Conservation (phyloP, 768 basidiomycete genomes). For the Suillus weaverae region DNA sequence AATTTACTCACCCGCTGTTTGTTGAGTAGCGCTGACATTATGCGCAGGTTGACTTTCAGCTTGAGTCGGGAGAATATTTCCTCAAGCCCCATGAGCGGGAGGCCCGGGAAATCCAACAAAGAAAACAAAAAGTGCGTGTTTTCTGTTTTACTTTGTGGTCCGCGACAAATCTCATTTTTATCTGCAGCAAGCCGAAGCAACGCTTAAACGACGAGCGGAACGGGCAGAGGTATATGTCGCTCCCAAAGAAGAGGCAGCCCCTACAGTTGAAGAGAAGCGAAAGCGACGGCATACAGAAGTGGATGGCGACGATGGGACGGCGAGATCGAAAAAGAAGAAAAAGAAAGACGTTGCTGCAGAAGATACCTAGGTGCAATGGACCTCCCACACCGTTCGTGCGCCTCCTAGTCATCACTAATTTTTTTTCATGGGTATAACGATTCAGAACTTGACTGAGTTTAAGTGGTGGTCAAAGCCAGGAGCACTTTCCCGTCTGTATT, state of each 20-base stretch:
- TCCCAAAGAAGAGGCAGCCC: conserved; percentile 74
- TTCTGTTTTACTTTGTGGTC: not conserved
- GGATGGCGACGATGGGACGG: conserved; percentile 27
- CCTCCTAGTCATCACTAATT: not conserved
- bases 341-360: conserved; percentile 20
- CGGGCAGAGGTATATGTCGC: conserved; percentile 88
- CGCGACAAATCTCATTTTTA: conserved; percentile 5
- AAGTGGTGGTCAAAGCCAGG: too few species aligned
- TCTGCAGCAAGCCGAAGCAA: conserved; percentile 73
- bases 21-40: conserved; percentile 9
- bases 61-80: conserved; percentile 98
- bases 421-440: not conserved
- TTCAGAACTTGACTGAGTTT: too few species aligned
- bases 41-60: conserved; percentile 80
- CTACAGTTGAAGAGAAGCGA: conserved; percentile 77
- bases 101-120: conserved; percentile 63
- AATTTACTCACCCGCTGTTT: conserved; percentile 9
- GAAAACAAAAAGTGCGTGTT: conserved; percentile 61
- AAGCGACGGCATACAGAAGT: conserved; percentile 50
- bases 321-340: conserved; percentile 45
- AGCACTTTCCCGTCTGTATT: too few species aligned
- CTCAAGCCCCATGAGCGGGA: conserved; percentile 89
- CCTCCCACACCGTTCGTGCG: not conserved
- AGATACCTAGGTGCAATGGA: not conserved
- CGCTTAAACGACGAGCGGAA: conserved; percentile 69